Evolutionary conservation across 1,139 yeast genomes (phyloP), one percentile per base, ranked within the genome.

Genomic region (Saccharomyces hybrid): DNA sequence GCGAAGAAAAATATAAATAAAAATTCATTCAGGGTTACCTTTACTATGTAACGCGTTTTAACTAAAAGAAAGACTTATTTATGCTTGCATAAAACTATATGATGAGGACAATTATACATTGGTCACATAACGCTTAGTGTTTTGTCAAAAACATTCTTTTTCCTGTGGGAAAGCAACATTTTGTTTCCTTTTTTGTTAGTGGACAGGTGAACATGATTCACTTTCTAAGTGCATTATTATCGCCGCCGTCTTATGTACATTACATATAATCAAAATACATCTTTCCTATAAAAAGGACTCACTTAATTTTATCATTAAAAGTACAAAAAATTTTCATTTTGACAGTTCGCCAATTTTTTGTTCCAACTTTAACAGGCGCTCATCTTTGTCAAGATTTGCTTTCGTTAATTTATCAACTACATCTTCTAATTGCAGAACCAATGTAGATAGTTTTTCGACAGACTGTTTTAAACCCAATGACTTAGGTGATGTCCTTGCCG

Each of bases 401-500:
- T 75, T 73, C 5, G 79, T 74, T 56, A 87, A 73, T 54, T 73
- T 76, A 9, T 74, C 65, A 32, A 85, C 78, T 53, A 83, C 81
- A 0, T 72, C 56, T 64, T 85, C 88, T 53, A 86, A 74, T 48
- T 76, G 74, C 11, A 73, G 73, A 9, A 84, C 88, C 34, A 86
- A 70, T 1, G 71, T 57, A 3, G 85, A 80, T 55, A 86, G 74
- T 59, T 78, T 83, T 59, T 85, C 91, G 32, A 86, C 83, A 1
- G 88, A 82, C 6, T 81, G 85, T 61, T 84, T 84, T 59, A 86
- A 74, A 1, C 89, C 85, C 38, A 84, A 76, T 29, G 76, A 72
- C 55, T 74, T 73, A 9, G 70, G 57, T 56, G 52, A 57, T 6
- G 69, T 46, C 5, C 64, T 47, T 23, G 68, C 48, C 5, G 69